These are phyloP conservation scores for Flaveria robusta DNA, from an alignment of 129 eudicot genomes.

Conservation along the genomic window DNA sequence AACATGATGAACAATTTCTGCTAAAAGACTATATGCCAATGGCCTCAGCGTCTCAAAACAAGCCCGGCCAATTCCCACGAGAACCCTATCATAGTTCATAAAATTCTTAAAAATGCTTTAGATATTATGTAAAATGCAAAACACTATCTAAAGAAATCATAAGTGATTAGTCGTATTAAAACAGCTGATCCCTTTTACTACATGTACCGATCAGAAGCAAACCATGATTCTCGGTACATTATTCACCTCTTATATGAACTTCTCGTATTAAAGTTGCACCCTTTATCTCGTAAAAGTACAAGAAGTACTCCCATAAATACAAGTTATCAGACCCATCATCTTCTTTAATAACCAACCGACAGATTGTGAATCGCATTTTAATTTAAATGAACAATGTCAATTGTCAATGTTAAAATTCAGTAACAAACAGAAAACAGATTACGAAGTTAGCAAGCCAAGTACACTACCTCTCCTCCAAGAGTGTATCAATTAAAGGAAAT, in stretches of 20 bases:
- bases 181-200: slow-evolving; percentile 19
- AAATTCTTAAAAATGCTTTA: slow-evolving; percentile 20
- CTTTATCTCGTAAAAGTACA: slow-evolving; percentile 5
- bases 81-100: slow-evolving; percentile 61
- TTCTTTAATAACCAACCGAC: neutral
- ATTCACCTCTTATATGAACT: slow-evolving; percentile 15
- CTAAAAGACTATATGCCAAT: slow-evolving; percentile 93
- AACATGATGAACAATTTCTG: slow-evolving; percentile 98
- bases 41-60: slow-evolving; percentile 96
- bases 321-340: neutral
- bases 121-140: slow-evolving; percentile 19
- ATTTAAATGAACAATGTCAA: neutral
- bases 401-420: slow-evolving; percentile 12
- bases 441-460: slow-evolving; percentile 17
- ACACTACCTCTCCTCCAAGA: slow-evolving; percentile 86
- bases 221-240: slow-evolving; percentile 10
- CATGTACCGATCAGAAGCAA: slow-evolving; percentile 14
- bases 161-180: neutral
- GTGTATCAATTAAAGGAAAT: slow-evolving; percentile 92
- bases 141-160: slow-evolving; percentile 8
- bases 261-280: slow-evolving; percentile 2
- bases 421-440: neutral
- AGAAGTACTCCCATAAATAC: neutral
- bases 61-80: slow-evolving; percentile 98
- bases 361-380: neutral